Percentiles rank a stretch among this genome's conserved stretches.
These are phyloP conservation scores for Myriosclerotinia duriaeana DNA, from an alignment of 2,329 filamentous ascomycete species.

Conservation along the genomic window DNA sequence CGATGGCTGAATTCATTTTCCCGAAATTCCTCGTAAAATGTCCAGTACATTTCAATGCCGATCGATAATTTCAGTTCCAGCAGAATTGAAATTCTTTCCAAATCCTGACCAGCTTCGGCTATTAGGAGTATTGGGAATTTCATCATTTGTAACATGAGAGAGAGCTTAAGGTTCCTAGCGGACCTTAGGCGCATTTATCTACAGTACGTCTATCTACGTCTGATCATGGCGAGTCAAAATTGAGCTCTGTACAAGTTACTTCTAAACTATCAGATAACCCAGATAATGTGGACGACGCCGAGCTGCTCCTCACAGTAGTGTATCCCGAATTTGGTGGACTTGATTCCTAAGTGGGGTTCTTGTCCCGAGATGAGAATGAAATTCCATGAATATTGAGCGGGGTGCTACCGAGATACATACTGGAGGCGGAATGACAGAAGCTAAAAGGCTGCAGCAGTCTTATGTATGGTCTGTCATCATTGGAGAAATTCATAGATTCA, in stretches of 20 bases:
- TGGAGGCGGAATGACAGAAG: slow-evolving; percentile 17
- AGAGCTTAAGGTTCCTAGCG: slow-evolving; percentile 7
- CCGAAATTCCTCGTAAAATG: slow-evolving; percentile 11
- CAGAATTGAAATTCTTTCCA: not conserved
- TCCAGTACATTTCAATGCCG: slow-evolving; percentile 3
- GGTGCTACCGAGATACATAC: slow-evolving; percentile 13
- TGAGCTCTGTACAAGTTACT: not conserved
- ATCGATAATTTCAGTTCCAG: slow-evolving; percentile 1
- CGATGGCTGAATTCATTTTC: not conserved
- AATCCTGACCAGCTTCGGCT: slow-evolving; percentile 10
- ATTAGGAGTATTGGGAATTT: slow-evolving; percentile 10
- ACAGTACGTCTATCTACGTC: not conserved
- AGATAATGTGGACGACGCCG: slow-evolving; percentile 1
- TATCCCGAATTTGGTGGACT: slow-evolving; percentile 15
- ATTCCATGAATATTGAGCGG: not conserved
- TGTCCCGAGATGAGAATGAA: slow-evolving; percentile 16
- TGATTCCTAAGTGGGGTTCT: slow-evolving; percentile 12
- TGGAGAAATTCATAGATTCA: slow-evolving; percentile 9
- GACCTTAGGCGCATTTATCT: slow-evolving; percentile 1
- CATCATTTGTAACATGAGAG: slow-evolving; percentile 16
- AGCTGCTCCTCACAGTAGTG: slow-evolving; percentile 18
- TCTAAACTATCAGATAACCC: slow-evolving; percentile 14
- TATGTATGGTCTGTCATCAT: slow-evolving; percentile 4
- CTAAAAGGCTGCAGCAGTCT: slow-evolving; percentile 19
- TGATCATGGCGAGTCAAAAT: not conserved